A percentile compares a stretch with the other conserved stretches of the same genome.
Conservation (phyloP, 1,284 basidiomycete species). For the Cutaneotrichosporon sp. region DNA sequence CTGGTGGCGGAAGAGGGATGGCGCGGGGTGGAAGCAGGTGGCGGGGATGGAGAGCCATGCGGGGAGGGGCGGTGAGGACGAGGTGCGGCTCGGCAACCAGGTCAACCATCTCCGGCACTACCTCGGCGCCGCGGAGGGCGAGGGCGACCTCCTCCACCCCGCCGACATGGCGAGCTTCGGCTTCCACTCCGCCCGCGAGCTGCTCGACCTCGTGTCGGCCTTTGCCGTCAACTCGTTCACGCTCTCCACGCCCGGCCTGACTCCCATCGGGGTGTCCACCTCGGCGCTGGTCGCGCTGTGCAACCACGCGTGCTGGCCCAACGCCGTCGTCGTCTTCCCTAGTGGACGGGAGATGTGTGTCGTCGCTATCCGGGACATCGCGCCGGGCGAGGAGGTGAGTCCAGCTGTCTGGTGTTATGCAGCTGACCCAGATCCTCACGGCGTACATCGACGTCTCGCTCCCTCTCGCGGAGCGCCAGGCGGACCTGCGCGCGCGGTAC, state of each 20-base stretch:
- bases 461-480: slow-evolving; percentile 62
- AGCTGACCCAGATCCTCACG: slow-evolving; percentile 61
- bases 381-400: slow-evolving; percentile 67
- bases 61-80: slow-evolving; percentile 18
- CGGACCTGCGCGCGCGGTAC: slow-evolving; percentile 70
- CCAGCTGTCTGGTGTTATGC: too few species aligned
- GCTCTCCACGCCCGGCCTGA: slow-evolving; percentile 69
- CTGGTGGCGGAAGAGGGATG: slow-evolving; percentile 64
- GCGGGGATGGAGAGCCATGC: slow-evolving; percentile 67
- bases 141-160: slow-evolving; percentile 26
- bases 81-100: slow-evolving; percentile 41
- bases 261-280: slow-evolving; percentile 76
- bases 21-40: slow-evolving; percentile 66
- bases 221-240: slow-evolving; percentile 88
- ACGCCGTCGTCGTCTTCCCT: slow-evolving; percentile 88
- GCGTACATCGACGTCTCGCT: slow-evolving; percentile 84
- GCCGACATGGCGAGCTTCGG: slow-evolving; percentile 46
- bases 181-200: slow-evolving; percentile 35
- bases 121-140: slow-evolving; percentile 28
- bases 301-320: slow-evolving; percentile 90
- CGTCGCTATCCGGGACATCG: slow-evolving; percentile 67
- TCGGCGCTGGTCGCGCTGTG: slow-evolving; percentile 76
- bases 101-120: slow-evolving; percentile 47
- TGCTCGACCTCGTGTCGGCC: slow-evolving; percentile 54
- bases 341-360: slow-evolving; percentile 63